These are phyloP conservation scores for Fonsecaea monophora DNA, from an alignment of 2,329 filamentous ascomycete species.

Conservation along the genomic window DNA sequence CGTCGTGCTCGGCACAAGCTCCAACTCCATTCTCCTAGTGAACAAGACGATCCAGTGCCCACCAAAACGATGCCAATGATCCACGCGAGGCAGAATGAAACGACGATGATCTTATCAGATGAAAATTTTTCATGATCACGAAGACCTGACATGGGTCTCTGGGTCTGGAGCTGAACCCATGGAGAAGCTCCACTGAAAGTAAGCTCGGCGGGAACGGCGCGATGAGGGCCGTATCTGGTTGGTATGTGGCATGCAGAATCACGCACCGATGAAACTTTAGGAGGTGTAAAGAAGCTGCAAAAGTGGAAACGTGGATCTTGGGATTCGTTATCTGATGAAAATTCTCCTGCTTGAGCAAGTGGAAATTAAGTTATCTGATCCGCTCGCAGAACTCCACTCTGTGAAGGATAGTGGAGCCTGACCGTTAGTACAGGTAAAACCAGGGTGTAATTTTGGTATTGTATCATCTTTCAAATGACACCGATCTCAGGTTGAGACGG, in stretches of 20 bases:
- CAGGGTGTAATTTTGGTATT: background rate
- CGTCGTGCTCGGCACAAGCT: background rate
- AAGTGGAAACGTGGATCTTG: background rate
- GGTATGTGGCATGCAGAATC: background rate
- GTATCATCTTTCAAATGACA: background rate
- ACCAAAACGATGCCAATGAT: background rate
- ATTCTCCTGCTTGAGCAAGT: background rate
- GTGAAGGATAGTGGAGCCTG: background rate
- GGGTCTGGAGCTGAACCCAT: background rate
- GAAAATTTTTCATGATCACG: conserved; percentile 28
- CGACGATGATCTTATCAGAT: conserved; percentile 34
- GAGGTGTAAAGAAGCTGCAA: conserved; percentile 5
- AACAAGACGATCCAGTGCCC: background rate
- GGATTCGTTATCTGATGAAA: background rate
- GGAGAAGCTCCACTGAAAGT: background rate
- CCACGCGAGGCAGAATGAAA: background rate
- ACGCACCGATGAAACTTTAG: background rate
- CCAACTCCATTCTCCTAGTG: background rate
- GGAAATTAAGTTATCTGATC: conserved; percentile 33
- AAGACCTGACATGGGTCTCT: background rate
- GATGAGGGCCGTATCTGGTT: background rate
- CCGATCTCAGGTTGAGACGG: background rate
- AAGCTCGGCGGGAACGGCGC: conserved; percentile 1
- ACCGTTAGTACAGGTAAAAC: background rate
- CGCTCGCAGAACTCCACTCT: conserved; percentile 3